A percentile compares a stretch with the other conserved stretches of the same genome.
Conservation (phyloP, 202 grass and related monocot genomes). For the Elaeis oleifera region DNA sequence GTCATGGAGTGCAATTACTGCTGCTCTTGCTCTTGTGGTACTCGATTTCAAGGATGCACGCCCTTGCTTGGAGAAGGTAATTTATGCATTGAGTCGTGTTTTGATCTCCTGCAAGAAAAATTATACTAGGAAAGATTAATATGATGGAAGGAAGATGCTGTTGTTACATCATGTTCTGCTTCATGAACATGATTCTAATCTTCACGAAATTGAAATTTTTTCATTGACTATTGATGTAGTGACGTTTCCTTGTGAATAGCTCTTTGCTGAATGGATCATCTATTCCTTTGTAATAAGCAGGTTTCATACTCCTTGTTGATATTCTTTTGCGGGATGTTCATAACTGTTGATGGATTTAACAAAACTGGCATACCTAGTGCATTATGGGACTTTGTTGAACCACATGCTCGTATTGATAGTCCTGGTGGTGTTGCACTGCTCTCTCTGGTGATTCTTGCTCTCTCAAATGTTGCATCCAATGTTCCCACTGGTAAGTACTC, state of each 20-base stretch:
- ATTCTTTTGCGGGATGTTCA: slow-evolving; percentile 21
- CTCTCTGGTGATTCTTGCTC: slow-evolving; percentile 10
- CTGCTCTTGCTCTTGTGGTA: slow-evolving; percentile 12
- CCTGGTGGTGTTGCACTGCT: slow-evolving; percentile 3
- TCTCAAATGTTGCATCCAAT: slow-evolving; percentile 16
- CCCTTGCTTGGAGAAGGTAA: slow-evolving; percentile 18
- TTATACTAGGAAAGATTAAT: too few relatives aligned
- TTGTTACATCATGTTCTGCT: too few relatives aligned
- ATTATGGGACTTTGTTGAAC: slow-evolving; percentile 10
- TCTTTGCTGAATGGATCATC: background rate
- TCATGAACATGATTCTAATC: too few relatives aligned
- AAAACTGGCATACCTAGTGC: slow-evolving; percentile 14
- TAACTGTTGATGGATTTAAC: slow-evolving; percentile 17
- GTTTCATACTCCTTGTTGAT: slow-evolving; percentile 19
- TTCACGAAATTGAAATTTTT: too few relatives aligned
- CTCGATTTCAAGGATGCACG: slow-evolving; percentile 14
- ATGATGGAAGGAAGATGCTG: too few relatives aligned
- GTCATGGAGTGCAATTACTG: slow-evolving; percentile 14
- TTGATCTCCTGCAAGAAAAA: too few relatives aligned
- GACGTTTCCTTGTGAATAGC: too few relatives aligned
- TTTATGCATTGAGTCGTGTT: too few relatives aligned
- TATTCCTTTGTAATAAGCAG: background rate
- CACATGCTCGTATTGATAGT: slow-evolving; percentile 6
- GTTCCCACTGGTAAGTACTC: slow-evolving; percentile 5
- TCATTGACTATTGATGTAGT: too few relatives aligned